Base-by-base conservation (phyloP, 768 basidiomycete genomes). In the Tulasnella sp. region DNA sequence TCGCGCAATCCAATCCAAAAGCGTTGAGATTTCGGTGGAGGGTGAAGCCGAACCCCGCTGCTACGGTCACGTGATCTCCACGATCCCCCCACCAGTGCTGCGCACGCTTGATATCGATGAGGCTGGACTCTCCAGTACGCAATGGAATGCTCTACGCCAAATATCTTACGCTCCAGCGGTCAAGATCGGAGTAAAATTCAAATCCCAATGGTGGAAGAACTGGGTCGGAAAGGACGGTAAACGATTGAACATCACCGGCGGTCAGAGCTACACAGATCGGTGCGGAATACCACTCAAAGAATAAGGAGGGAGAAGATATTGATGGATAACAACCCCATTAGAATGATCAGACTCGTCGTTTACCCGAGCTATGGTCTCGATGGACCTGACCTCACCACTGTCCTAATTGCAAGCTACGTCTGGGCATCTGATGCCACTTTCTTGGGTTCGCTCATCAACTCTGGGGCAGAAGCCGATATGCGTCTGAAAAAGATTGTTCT, bases 251-350 rank as follows among this genome's bases (percentile, higher is more conserved):
- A 86, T 87, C 31, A 75, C 85, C 12, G 88, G 88, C 4, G 88
- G 88, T 0, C 85, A 86, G 80, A 84, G 87, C 3, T 84, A 80
- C 80, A 89, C 87, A 0, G 88, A 88, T 81, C 82, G 84, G 82
- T 86, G 86, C 10, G 52, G 44, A 44, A 52, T n/a, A 3, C 52
- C 14, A 7, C n/a, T 12, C 9, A 1, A 24, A n/a, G 24, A 24
- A 52, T n/a, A n/a, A 52, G 5, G 2, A 24, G 9, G 7, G 12
- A 52, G 52, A 21, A 7, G 21, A 52, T 4, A 24, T 24, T 21
- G 7, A 52, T 24, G 0, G 24, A n/a, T n/a, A n/a, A 52, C 24
- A 24, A n/a, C 6, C 7, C 9, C 24, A 52, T 52, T 52, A 52
- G 52, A 21, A 52, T 52, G 52, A 81, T 87, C 19, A 85, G 87